A percentile compares a stretch with the other conserved stretches of the same genome.
Evolutionary conservation across 1,284 basidiomycete species (phyloP).

Genomic region (Austropuccinia psidii): DNA sequence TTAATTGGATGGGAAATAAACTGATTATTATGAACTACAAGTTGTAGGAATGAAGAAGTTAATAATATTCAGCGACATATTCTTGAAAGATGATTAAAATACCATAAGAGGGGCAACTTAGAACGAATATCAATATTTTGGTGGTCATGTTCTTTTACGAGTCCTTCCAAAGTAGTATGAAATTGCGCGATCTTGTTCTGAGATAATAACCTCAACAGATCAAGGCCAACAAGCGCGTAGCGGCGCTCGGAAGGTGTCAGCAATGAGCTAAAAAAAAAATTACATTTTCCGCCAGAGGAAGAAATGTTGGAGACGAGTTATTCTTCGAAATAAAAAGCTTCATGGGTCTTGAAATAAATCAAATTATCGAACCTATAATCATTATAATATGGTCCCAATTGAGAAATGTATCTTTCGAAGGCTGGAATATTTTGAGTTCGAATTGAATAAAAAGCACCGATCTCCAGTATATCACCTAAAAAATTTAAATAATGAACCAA

Average conservation of each 20-base stretch:
- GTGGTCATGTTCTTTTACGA: constrained; percentile 34
- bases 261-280: constrained; percentile 52
- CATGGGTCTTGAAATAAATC: no score
- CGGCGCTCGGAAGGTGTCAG: constrained; percentile 77
- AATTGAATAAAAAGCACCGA: constrained; percentile 89
- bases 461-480: constrained; percentile 84
- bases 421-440: constrained; percentile 75
- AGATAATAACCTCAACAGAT: constrained; percentile 86
- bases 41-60: background rate
- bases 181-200: constrained; percentile 96
- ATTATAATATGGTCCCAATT: constrained; percentile 84
- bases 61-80: background rate
- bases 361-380: constrained; percentile 60
- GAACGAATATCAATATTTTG: constrained; percentile 40
- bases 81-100: background rate
- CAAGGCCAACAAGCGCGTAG: constrained; percentile 80
- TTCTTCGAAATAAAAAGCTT: constrained; percentile 39
- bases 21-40: constrained; percentile 14
- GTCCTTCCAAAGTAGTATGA: constrained; percentile 84
- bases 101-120: background rate
- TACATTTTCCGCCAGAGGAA: background rate
- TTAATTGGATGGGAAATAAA: constrained; percentile 47
- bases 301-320: background rate
- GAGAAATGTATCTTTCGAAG: constrained; percentile 90
- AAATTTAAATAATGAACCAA: constrained; percentile 39